Evolutionary conservation across 331 rosid genomes (phyloP).

Genomic region (Ulmus americana): DNA sequence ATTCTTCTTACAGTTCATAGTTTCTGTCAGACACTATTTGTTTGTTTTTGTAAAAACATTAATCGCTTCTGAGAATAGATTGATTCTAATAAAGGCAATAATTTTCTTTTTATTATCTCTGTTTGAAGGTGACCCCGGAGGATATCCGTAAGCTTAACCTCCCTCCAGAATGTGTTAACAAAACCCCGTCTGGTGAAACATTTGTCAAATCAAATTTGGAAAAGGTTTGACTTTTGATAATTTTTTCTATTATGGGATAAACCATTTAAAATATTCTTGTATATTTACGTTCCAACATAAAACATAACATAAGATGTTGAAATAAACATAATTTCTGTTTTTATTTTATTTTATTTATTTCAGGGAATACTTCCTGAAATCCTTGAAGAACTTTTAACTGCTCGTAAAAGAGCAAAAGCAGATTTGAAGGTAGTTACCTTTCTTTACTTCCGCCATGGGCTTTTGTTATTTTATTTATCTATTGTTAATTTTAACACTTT

Average conservation of each 20-base stretch:
- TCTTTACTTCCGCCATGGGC: not conserved
- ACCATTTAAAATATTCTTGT: not conserved
- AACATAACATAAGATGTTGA: too few species aligned
- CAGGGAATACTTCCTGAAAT: constrained; percentile 99
- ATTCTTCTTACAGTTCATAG: constrained; percentile 22
- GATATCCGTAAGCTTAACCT: constrained; percentile 65
- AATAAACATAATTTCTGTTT: constrained; percentile 12
- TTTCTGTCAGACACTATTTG: constrained; percentile 7
- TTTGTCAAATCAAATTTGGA: constrained; percentile 78
- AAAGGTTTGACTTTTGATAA: constrained; percentile 43
- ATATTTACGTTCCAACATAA: too few species aligned
- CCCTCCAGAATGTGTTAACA: constrained; percentile 74
- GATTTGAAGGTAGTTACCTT: constrained; percentile 65
- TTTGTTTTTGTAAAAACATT: constrained; percentile 7
- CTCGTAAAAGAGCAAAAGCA: constrained; percentile 95
- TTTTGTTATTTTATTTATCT: constrained; percentile 7
- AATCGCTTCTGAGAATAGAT: not conserved
- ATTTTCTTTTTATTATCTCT: constrained; percentile 15
- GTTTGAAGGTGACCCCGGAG: constrained; percentile 75
- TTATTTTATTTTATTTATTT: constrained; percentile 17
- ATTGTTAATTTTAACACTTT: not conserved
- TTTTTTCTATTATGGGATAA: not conserved
- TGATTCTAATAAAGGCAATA: not conserved
- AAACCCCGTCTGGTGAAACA: constrained; percentile 92
- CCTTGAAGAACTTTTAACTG: constrained; percentile 85